Conservation (phyloP, 2,329 filamentous ascomycete genomes). For the Madurella mycetomatis region DNA sequence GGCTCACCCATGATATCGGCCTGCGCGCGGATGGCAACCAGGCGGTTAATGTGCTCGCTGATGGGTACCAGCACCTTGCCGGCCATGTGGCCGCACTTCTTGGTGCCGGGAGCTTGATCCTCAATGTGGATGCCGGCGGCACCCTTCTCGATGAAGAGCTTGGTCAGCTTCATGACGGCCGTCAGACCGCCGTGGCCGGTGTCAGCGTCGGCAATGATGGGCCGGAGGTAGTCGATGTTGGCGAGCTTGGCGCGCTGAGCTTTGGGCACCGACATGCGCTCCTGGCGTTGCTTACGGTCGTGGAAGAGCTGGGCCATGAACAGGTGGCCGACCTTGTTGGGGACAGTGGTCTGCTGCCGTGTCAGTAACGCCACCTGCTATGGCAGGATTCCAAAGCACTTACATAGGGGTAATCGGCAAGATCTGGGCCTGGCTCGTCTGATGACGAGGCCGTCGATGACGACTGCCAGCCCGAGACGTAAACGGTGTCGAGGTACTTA, state of each 20-base stretch:
- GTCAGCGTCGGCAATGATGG: conserved; percentile 94
- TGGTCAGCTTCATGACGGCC: conserved; percentile 99
- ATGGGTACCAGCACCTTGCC: conserved; percentile 97
- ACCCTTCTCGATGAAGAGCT: conserved; percentile 94
- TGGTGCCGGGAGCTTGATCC: conserved; percentile 95
- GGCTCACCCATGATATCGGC: conserved; percentile 92
- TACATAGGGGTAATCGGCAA: conserved; percentile 94
- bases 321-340: conserved; percentile 95
- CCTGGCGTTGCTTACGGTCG: conserved; percentile 97
- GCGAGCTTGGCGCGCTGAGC: conserved; percentile 66
- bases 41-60: conserved; percentile 94
- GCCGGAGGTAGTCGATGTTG: conserved; percentile 89
- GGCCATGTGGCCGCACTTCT: conserved; percentile 99
- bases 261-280: conserved; percentile 74
- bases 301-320: conserved; percentile 99
- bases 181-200: conserved; percentile 96
- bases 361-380: not conserved
- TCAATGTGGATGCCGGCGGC: conserved; percentile 98
- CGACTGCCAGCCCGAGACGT: conserved; percentile 98
- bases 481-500: conserved; percentile 96
- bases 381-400: conserved; percentile 30
- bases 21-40: conserved; percentile 94
- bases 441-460: conserved; percentile 93
- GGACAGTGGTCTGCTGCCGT: conserved; percentile 74
- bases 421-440: conserved; percentile 93